Base-by-base conservation (phyloP, 768 basidiomycete genomes). In the Cubamyces lactineus region DNA sequence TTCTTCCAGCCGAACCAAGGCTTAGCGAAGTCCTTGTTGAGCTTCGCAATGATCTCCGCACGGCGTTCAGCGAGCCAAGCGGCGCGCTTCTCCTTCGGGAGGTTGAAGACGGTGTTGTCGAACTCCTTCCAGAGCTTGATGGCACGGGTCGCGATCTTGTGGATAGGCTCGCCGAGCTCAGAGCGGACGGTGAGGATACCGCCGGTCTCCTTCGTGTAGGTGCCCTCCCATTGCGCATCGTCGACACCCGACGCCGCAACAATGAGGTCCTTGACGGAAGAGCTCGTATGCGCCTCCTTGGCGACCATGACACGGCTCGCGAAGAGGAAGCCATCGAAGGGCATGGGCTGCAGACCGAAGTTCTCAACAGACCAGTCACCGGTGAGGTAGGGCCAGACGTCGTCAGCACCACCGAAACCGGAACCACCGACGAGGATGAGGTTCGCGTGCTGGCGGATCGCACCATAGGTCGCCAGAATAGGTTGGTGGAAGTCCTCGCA, bases 91-190 rank as follows among this genome's bases (percentile, higher is more conserved):
- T 98, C 97, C 79, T 95, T 94, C 11, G 96, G 88, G 68, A 98
- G 75, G 74, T 88, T 91, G 84, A 98, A 99, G 59, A 99, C 91
- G 23, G 88, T 93, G 69, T 96, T 88, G 70, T 99, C 97, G 73
- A 98, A 98, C 79, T 98, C 96, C 76, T 95, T 94, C 97, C 97
- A 99, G 43, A 99, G 82, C 81, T 92, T 98, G 75, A 99, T 93
- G 39, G 85, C 97, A 50, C 97, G 91, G 43, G 89, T 99, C 38
- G 97, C 96, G 72, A 99, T 92, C 81, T 99, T 99, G 81, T 99
- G 97, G 69, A 98, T 98, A 12, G 97, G 97, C 75, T 99, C 97
- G 42, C 96, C 96, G 51, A 99, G 85, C 80, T 99, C 97, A 4
- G 96, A 98, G 67, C 89, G 91, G 63, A 99, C 97, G 6, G 96